These are phyloP conservation scores for Fraxinus platypoda DNA, from an alignment of 305 asterid species.

Conservation along the genomic window DNA sequence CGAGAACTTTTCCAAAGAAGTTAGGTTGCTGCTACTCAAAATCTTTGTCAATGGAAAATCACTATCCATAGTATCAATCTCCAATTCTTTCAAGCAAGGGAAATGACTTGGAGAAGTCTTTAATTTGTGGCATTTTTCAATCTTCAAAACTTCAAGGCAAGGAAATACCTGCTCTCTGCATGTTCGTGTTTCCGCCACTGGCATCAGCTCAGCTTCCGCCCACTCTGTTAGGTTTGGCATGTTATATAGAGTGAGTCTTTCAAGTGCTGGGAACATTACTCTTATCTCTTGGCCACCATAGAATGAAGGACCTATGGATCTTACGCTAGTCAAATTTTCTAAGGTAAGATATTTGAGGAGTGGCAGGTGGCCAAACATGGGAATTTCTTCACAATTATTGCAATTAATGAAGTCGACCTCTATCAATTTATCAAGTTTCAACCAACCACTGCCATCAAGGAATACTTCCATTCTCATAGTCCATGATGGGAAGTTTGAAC, in stretches of 20 bases:
- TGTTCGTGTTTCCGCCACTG: not conserved
- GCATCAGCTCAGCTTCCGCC: constrained; percentile 17
- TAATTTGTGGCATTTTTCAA: not conserved
- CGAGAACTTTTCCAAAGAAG: not conserved
- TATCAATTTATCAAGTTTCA: not conserved
- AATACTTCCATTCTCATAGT: not conserved
- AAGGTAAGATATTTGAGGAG: constrained; percentile 26
- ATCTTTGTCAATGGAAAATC: constrained; percentile 5
- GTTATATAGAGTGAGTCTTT: not conserved
- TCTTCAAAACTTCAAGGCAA: constrained; percentile 17
- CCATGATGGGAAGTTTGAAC: constrained; percentile 12
- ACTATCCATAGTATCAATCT: not conserved
- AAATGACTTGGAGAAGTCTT: constrained; percentile 20
- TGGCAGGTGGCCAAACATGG: constrained; percentile 38
- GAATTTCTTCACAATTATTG: constrained; percentile 24
- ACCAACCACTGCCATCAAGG: not conserved
- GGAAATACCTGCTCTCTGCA: constrained; percentile 19
- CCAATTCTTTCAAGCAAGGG: constrained; percentile 17
- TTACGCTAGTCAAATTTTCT: not conserved
- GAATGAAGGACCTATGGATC: constrained; percentile 27
- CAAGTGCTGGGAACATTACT: constrained; percentile 30
- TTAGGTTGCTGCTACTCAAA: not conserved
- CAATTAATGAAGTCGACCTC: not conserved
- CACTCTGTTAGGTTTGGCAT: constrained; percentile 31
- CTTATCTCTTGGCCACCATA: constrained; percentile 11